Conservation (phyloP, 2,329 filamentous ascomycete species). For the Alternaria tenuissima region DNA sequence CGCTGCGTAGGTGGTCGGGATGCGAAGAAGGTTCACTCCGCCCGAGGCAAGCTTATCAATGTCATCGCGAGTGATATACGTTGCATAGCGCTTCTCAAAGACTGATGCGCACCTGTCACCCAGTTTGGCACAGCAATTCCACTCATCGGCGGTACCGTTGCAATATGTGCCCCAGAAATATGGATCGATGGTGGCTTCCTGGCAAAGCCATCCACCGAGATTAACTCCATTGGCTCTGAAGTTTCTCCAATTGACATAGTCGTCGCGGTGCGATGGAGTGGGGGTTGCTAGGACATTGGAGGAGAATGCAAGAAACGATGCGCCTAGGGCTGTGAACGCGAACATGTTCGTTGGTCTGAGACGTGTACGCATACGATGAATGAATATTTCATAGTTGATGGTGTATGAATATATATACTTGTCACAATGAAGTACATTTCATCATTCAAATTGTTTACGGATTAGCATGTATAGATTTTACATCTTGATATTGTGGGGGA, state of each 20-base stretch:
- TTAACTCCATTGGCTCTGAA: constrained; percentile 33
- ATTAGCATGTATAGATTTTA: background rate
- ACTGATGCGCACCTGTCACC: constrained; percentile 40
- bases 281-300: background rate
- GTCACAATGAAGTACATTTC: no score
- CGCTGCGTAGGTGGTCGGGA: constrained; percentile 50
- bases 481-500: background rate
- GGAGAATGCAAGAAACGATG: background rate
- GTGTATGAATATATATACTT: no score
- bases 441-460: background rate
- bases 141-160: constrained; percentile 43
- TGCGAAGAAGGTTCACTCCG: constrained; percentile 46
- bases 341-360: background rate
- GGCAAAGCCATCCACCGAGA: constrained; percentile 46
- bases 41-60: constrained; percentile 46
- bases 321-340: background rate
- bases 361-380: no score
- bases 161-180: constrained; percentile 34
- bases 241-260: constrained; percentile 22
- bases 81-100: constrained; percentile 40
- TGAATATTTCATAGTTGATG: no score
- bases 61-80: constrained; percentile 37
- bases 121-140: constrained; percentile 43
- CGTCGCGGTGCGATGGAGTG: background rate
- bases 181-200: constrained; percentile 40